phyloP scores from a whole-genome alignment of 495 filamentous ascomycete genomes.

The Trichocladium uniseriatum region DNA sequence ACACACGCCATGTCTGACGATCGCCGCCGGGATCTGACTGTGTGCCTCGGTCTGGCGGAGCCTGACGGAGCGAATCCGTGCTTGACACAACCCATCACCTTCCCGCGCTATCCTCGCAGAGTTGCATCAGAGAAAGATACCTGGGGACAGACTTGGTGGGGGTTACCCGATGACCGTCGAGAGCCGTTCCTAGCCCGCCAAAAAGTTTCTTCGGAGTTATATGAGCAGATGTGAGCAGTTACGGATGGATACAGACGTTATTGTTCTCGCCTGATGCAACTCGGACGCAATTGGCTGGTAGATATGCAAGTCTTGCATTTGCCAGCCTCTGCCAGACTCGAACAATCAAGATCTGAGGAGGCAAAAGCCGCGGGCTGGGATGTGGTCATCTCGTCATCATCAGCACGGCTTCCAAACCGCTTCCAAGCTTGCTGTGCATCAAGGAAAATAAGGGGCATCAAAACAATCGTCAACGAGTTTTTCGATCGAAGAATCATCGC shows the following conservation, averaged over 20 bases:
- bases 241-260: no score
- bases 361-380: no score
- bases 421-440: no score
- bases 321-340: no score
- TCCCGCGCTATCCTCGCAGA: not conserved
- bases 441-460: no score
- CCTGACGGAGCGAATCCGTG: constrained; percentile 2
- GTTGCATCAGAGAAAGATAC: not conserved
- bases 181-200: not conserved
- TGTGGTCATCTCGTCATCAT: no score
- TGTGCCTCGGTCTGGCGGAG: constrained; percentile 15
- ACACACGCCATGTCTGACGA: constrained; percentile 2
- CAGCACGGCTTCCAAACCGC: no score
- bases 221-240: no score
- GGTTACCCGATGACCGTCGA: not conserved
- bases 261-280: not conserved
- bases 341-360: no score
- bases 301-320: not conserved
- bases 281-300: constrained; percentile 1
- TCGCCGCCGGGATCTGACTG: constrained; percentile 10
- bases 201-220: not conserved
- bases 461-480: no score
- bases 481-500: no score
- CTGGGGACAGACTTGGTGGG: not conserved
- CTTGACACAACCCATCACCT: not conserved